Evolutionary conservation across 345 rosid species (phyloP).

Genomic region (Hibiscus syriacus): DNA sequence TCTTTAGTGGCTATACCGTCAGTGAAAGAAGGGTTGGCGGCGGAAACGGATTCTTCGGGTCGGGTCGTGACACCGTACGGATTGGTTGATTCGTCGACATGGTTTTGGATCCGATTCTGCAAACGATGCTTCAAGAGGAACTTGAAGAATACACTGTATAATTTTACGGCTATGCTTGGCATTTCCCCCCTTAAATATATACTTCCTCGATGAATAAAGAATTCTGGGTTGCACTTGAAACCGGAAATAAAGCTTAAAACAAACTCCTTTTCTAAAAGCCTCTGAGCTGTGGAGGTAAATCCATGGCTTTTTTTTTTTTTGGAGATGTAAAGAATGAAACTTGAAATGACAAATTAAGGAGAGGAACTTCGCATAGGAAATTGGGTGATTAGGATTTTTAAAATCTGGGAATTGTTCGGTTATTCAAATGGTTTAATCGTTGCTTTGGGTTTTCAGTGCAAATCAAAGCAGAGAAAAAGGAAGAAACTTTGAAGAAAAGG

Average conservation of each 20-base stretch:
- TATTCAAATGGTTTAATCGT: no score
- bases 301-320: slow-evolving; percentile 7
- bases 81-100: slow-evolving; percentile 35
- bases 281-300: slow-evolving; percentile 6
- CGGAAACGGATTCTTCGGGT: slow-evolving; percentile 69
- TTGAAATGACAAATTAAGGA: background rate
- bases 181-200: slow-evolving; percentile 26
- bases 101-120: slow-evolving; percentile 61
- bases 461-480: no score
- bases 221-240: background rate
- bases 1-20: slow-evolving; percentile 95
- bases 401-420: slow-evolving; percentile 7
- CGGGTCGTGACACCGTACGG: slow-evolving; percentile 70
- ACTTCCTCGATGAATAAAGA: background rate
- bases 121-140: slow-evolving; percentile 72
- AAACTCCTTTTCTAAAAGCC: background rate
- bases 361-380: slow-evolving; percentile 12
- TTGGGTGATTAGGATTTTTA: slow-evolving; percentile 33
- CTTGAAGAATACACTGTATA: slow-evolving; percentile 93
- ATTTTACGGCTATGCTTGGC: slow-evolving; percentile 83
- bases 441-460: no score
- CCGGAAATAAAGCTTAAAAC: background rate
- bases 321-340: background rate
- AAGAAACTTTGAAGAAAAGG: background rate
- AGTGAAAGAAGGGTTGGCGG: slow-evolving; percentile 75